Conservation (phyloP, 805 yeast species). For the Brettanomyces sp. region DNA sequence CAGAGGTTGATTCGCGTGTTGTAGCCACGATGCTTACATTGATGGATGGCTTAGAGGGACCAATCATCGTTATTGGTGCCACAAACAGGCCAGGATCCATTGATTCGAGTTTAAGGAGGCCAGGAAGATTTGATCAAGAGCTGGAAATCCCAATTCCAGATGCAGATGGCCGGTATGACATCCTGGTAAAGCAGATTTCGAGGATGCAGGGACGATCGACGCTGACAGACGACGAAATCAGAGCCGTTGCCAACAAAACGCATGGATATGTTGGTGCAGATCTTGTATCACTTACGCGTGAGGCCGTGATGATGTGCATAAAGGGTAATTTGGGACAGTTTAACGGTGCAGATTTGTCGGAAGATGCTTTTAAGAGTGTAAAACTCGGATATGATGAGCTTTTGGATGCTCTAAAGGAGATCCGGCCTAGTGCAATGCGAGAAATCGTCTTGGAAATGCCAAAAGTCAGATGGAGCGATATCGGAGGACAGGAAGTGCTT, state of each 20-base stretch:
- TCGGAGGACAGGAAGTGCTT: slow-evolving; percentile 86
- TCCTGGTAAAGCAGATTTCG: slow-evolving; percentile 51
- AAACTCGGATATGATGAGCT: slow-evolving; percentile 49
- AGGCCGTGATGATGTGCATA: slow-evolving; percentile 78
- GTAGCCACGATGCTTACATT: slow-evolving; percentile 80
- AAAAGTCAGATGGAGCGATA: slow-evolving; percentile 85
- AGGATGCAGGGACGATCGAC: slow-evolving; percentile 42
- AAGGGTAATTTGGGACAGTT: slow-evolving; percentile 40
- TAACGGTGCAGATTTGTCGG: slow-evolving; percentile 2
- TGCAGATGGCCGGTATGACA: slow-evolving; percentile 65
- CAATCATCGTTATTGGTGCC: slow-evolving; percentile 73
- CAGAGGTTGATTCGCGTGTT: slow-evolving; percentile 84
- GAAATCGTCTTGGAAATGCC: slow-evolving; percentile 94
- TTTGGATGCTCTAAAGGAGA: slow-evolving; percentile 63
- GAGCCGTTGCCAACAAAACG: slow-evolving; percentile 57
- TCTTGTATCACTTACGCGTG: slow-evolving; percentile 76
- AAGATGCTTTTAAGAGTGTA: slow-evolving; percentile 21
- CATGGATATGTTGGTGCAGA: slow-evolving; percentile 99
- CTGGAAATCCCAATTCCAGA: slow-evolving; percentile 92
- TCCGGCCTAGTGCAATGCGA: slow-evolving; percentile 94
- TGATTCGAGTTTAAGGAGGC: slow-evolving; percentile 84
- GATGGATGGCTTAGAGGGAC: slow-evolving; percentile 68
- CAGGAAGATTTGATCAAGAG: slow-evolving; percentile 92
- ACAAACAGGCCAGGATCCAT: slow-evolving; percentile 88
- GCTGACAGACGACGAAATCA: slow-evolving; percentile 45